Conservation (phyloP, 768 basidiomycete species). For the Flagelloscypha sp. region DNA sequence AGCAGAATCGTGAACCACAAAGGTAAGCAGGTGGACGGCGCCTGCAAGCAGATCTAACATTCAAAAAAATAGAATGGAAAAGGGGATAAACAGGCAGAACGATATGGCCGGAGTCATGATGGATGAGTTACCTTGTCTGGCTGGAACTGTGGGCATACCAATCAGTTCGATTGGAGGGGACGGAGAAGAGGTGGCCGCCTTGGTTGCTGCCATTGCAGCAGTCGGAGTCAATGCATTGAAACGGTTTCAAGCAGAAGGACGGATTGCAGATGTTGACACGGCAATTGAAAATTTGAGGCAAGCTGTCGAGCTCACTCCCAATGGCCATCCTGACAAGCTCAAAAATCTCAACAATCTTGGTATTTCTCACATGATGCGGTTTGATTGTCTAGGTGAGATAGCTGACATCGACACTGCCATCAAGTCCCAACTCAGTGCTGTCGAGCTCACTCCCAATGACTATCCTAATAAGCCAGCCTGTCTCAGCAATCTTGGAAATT, state of each 20-base stretch:
- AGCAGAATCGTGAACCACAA: too few relatives aligned
- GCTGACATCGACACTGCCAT: constrained; percentile 15
- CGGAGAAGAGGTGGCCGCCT: too few relatives aligned
- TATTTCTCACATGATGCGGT: constrained; percentile 2
- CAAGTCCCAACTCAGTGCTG: constrained; percentile 11
- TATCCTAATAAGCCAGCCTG: constrained; percentile 6
- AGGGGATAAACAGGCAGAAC: too few relatives aligned
- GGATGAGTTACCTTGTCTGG: too few relatives aligned
- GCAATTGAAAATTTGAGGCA: constrained; percentile 4
- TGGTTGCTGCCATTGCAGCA: too few relatives aligned
- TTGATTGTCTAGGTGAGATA: constrained; percentile 6
- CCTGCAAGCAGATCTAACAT: too few relatives aligned
- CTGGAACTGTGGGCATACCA: too few relatives aligned
- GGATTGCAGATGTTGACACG: constrained; percentile 5
- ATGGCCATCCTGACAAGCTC: constrained; percentile 8
- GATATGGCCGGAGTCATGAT: too few relatives aligned
- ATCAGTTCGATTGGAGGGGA: too few relatives aligned
- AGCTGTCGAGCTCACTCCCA: constrained; percentile 7
- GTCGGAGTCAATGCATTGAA: too few relatives aligned
- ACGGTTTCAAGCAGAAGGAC: constrained; percentile 7
- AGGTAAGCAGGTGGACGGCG: too few relatives aligned
- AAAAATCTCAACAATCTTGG: constrained; percentile 8
- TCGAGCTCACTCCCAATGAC: constrained; percentile 5
- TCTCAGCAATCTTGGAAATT: constrained; percentile 7
- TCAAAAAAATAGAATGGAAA: too few relatives aligned